These are phyloP conservation scores for Suillus occidentalis DNA, from an alignment of 768 basidiomycete genomes.

Conservation along the genomic window DNA sequence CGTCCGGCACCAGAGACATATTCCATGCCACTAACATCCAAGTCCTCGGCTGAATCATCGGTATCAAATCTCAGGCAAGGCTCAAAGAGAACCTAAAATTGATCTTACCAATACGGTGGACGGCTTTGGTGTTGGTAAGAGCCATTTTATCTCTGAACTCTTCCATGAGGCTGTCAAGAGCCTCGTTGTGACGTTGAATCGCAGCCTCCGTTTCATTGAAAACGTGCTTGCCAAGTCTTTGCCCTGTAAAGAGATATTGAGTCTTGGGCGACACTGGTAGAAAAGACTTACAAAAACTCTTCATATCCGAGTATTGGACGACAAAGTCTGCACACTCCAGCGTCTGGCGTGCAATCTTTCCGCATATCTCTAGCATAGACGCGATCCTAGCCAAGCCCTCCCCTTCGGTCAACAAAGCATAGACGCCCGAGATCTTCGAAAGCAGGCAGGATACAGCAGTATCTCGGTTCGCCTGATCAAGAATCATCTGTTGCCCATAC, in stretches of 20 bases:
- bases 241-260: not conserved
- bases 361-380: not conserved
- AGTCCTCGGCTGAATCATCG: not conserved
- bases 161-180: slow-evolving; percentile 6
- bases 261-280: accelerated
- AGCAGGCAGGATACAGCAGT: not conserved
- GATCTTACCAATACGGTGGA: not conserved
- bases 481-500: not conserved
- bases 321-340: slow-evolving; percentile 31
- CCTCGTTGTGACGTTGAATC: not conserved
- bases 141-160: not conserved
- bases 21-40: not conserved
- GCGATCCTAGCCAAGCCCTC: not conserved
- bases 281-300: slow-evolving; percentile 19
- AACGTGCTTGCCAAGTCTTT: slow-evolving; percentile 4
- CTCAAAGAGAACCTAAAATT: not conserved
- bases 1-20: not conserved
- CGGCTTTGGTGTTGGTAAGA: no score
- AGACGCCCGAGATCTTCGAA: not conserved
- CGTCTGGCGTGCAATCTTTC: slow-evolving; percentile 14
- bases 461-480: not conserved
- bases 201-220: not conserved
- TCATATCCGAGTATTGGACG: slow-evolving; percentile 24
- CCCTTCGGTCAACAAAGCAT: slow-evolving; percentile 1
- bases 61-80: not conserved